Evolutionary conservation across 805 yeast species (phyloP).

Genomic region (Metschnikowia henanensis): DNA sequence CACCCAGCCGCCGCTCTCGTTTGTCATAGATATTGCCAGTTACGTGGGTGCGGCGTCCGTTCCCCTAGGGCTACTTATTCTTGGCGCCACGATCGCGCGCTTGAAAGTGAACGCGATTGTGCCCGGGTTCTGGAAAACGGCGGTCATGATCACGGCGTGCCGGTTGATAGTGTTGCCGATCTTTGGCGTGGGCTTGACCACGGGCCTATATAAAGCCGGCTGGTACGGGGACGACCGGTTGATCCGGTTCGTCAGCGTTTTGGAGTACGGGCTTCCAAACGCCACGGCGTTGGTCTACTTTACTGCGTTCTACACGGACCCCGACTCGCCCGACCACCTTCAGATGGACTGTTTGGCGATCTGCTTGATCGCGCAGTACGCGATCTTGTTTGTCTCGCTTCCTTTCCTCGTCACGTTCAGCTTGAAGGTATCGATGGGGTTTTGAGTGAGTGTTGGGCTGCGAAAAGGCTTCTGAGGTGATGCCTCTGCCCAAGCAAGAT

Average conservation of each 20-base stretch:
- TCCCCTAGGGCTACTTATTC: constrained; percentile 76
- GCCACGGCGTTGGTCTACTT: constrained; percentile 87
- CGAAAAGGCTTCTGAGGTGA: too few species aligned
- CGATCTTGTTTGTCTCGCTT: constrained; percentile 61
- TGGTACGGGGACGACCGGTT: constrained; percentile 64
- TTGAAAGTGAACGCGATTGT: constrained; percentile 61
- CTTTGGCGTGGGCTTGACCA: constrained; percentile 60
- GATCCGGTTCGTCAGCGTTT: constrained; percentile 68
- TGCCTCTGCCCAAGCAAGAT: too few species aligned
- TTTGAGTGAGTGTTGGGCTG: too few species aligned
- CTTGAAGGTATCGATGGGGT: constrained; percentile 45
- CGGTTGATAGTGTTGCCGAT: constrained; percentile 75
- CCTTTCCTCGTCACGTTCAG: constrained; percentile 78
- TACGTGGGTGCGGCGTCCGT: constrained; percentile 88
- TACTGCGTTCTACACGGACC: constrained; percentile 85
- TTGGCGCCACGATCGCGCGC: constrained; percentile 89
- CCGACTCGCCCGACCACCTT: constrained; percentile 46
- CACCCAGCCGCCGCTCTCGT: constrained; percentile 76
- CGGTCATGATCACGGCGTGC: constrained; percentile 52
- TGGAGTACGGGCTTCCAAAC: constrained; percentile 79
- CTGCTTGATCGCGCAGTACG: constrained; percentile 71
- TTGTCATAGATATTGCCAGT: constrained; percentile 74
- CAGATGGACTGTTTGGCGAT: constrained; percentile 89
- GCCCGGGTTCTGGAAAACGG: constrained; percentile 69
- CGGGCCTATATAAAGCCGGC: constrained; percentile 59